phyloP scores from a whole-genome alignment of 2,329 filamentous ascomycete species.

The Phialophora chinensis region DNA sequence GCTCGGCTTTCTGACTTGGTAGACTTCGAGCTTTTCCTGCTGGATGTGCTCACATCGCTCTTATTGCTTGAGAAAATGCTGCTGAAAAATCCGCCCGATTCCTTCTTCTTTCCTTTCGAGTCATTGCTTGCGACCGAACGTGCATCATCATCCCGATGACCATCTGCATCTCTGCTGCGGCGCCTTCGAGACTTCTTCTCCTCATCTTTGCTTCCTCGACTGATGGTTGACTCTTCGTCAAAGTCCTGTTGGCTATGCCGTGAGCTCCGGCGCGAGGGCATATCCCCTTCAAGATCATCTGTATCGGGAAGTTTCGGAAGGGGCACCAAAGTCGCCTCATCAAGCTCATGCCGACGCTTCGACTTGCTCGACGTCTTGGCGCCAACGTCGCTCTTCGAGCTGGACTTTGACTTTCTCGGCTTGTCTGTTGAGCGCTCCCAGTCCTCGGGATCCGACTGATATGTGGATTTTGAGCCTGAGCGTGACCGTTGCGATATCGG shows the following conservation, averaged over 20 bases:
- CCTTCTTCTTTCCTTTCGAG: constrained; percentile 42
- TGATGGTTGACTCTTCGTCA: constrained; percentile 46
- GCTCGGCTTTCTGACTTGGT: constrained; percentile 46
- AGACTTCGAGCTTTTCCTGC: constrained; percentile 43
- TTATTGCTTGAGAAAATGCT: constrained; percentile 44
- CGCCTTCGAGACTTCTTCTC: constrained; percentile 42
- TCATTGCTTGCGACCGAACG: constrained; percentile 28
- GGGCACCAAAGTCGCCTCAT: constrained; percentile 14
- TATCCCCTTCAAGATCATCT: constrained; percentile 36
- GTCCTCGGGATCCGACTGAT: constrained; percentile 35
- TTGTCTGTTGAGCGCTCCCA: constrained; percentile 27
- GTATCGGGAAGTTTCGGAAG: constrained; percentile 33
- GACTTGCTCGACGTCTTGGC: constrained; percentile 10
- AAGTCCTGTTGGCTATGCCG: constrained; percentile 44
- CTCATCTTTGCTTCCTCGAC: constrained; percentile 45
- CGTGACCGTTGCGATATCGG: constrained; percentile 11
- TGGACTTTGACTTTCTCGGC: constrained; percentile 16
- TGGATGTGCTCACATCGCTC: constrained; percentile 38
- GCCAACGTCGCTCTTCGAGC: constrained; percentile 30
- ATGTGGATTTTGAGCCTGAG: constrained; percentile 19
- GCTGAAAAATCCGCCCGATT: constrained; percentile 46
- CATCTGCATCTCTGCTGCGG: constrained; percentile 41
- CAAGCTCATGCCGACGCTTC: background rate
- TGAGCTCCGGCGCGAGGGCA: constrained; percentile 44
- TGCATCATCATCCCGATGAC: constrained; percentile 33